phyloP scores from a whole-genome alignment of 768 basidiomycete species.

The Calocybe indica region DNA sequence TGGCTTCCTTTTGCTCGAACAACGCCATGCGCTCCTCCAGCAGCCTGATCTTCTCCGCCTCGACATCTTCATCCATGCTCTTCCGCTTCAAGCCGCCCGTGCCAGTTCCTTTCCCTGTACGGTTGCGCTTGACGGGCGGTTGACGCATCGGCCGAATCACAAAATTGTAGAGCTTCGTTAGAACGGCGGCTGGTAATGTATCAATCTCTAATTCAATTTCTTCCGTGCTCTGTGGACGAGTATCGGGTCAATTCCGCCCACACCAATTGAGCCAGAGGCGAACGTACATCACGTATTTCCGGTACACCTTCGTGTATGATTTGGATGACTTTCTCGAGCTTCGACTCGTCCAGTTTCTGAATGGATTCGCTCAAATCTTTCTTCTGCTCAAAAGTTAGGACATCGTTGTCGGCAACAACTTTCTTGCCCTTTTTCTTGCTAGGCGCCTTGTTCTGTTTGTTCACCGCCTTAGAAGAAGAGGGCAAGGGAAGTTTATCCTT shows the following conservation, averaged over 20 bases:
- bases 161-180: conserved; percentile 93
- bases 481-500: conserved; percentile 46
- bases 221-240: conserved; percentile 68
- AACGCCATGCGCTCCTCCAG: conserved; percentile 85
- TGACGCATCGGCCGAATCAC: conserved; percentile 78
- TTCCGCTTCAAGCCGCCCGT: conserved; percentile 90
- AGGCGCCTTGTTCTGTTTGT: conserved; percentile 42
- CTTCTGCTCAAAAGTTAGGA: conserved; percentile 94
- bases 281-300: conserved; percentile 84
- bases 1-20: conserved; percentile 57
- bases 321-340: conserved; percentile 85
- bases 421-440: conserved; percentile 66
- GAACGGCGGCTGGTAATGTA: conserved; percentile 74
- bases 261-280: conserved; percentile 5
- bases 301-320: conserved; percentile 95
- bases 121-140: conserved; percentile 57
- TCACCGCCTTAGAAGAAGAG: conserved; percentile 57
- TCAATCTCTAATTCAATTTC: conserved; percentile 99
- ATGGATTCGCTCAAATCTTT: conserved; percentile 97
- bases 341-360: conserved; percentile 71
- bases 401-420: conserved; percentile 67
- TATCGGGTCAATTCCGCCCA: conserved; percentile 8
- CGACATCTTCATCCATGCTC: conserved; percentile 95
- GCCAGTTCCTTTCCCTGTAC: conserved; percentile 71
- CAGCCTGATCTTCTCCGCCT: conserved; percentile 90